Conservation (phyloP, 2,329 filamentous ascomycete species). For the Pezicula rhizophila region DNA sequence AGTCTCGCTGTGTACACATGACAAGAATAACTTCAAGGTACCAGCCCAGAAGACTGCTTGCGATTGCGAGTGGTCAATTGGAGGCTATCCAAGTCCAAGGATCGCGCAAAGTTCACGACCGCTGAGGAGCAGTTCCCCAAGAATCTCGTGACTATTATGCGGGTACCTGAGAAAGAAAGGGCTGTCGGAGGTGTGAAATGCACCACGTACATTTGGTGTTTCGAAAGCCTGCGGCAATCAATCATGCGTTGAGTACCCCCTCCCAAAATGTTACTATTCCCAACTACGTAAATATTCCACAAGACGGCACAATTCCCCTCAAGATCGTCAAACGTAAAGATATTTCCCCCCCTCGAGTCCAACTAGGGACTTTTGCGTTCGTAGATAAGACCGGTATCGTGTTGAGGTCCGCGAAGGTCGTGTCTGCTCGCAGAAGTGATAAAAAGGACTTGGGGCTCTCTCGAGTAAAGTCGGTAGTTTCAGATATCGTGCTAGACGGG, state of each 20-base stretch:
- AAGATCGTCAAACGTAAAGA: too few species aligned
- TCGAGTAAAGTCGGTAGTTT: too few species aligned
- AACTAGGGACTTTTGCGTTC: too few species aligned
- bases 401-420: too few species aligned
- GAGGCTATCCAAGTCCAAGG: not conserved
- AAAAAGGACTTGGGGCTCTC: too few species aligned
- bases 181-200: not conserved
- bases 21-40: slow-evolving; percentile 7
- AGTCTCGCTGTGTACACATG: slow-evolving; percentile 1
- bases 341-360: too few species aligned
- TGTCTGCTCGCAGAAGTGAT: too few species aligned
- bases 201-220: slow-evolving; percentile 25
- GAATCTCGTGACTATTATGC: not conserved
- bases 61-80: slow-evolving; percentile 6
- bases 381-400: too few species aligned
- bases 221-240: slow-evolving; percentile 21
- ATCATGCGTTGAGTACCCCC: slow-evolving; percentile 14
- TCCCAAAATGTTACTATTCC: too few species aligned
- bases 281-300: too few species aligned
- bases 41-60: slow-evolving; percentile 7
- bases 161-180: slow-evolving; percentile 4
- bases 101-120: not conserved
- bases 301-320: too few species aligned
- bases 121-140: not conserved
- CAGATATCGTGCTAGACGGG: too few species aligned